These are phyloP conservation scores for Fremontodendron californicum DNA, from an alignment of 345 rosid species.

Conservation along the genomic window DNA sequence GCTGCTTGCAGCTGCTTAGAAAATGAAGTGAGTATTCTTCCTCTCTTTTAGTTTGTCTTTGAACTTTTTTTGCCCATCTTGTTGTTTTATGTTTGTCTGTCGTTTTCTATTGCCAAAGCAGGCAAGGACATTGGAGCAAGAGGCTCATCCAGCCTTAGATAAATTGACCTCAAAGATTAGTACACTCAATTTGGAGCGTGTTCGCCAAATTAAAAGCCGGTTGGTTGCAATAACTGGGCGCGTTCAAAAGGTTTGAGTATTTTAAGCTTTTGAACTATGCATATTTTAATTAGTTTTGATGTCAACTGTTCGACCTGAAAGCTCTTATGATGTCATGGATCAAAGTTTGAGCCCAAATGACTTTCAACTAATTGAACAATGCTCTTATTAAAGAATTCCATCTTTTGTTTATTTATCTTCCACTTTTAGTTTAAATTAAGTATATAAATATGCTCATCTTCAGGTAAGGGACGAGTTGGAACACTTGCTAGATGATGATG, in stretches of 20 bases:
- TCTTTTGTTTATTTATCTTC: not conserved
- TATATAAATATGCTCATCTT: not conserved
- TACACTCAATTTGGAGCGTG: constrained; percentile 67
- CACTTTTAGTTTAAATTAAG: not conserved
- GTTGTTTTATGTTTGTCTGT: too few relatives aligned
- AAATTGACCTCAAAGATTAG: constrained; percentile 71
- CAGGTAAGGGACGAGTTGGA: constrained; percentile 93
- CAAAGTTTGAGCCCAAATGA: not conserved
- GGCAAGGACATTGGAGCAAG: constrained; percentile 61
- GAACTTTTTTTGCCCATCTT: too few relatives aligned
- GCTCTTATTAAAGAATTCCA: not conserved
- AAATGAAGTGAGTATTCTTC: constrained; percentile 40
- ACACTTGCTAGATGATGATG: constrained; percentile 90
- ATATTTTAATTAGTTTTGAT: not conserved
- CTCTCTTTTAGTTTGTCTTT: not conserved
- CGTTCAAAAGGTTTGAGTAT: constrained; percentile 61
- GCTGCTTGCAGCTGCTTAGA: constrained; percentile 69
- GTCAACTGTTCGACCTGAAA: not conserved
- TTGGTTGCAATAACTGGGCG: constrained; percentile 68
- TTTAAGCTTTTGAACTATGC: not conserved
- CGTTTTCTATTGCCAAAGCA: constrained; percentile 20
- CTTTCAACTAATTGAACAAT: not conserved
- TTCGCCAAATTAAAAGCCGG: constrained; percentile 65
- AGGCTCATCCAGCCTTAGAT: constrained; percentile 70
- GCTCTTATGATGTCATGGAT: not conserved